A percentile compares a stretch with the other conserved stretches of the same genome.
phyloP scores from a whole-genome alignment of 768 basidiomycete genomes.

The Asterophora parasitica region DNA sequence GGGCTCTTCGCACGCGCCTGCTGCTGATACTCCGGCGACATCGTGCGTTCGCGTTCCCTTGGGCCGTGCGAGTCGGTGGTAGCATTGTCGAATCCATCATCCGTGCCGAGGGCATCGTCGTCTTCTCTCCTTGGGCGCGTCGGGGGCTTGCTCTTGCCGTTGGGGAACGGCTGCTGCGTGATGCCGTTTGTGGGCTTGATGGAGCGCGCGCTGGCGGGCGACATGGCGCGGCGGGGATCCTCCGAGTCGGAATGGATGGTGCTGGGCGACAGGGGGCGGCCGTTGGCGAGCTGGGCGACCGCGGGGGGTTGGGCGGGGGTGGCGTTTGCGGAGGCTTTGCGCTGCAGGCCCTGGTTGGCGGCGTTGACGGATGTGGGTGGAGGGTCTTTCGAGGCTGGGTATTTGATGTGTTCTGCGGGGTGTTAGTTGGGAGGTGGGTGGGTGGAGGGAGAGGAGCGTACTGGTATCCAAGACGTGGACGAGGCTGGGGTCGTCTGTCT shows the following conservation, averaged over 20 bases:
- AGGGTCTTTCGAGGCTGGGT: slow-evolving; percentile 19
- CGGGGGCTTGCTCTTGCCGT: slow-evolving; percentile 47
- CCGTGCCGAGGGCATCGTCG: slow-evolving; percentile 37
- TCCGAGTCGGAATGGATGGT: slow-evolving; percentile 44
- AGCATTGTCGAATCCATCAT: slow-evolving; percentile 52
- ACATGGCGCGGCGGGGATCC: slow-evolving; percentile 61
- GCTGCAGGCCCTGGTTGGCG: slow-evolving; percentile 20
- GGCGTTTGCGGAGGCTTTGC: slow-evolving; percentile 44
- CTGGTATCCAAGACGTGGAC: slow-evolving; percentile 96
- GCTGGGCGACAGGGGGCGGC: slow-evolving; percentile 67
- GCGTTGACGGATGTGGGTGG: slow-evolving; percentile 15
- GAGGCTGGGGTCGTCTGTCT: slow-evolving; percentile 72
- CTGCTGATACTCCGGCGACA: slow-evolving; percentile 52
- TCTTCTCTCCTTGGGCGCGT: slow-evolving; percentile 46
- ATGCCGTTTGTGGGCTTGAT: slow-evolving; percentile 41
- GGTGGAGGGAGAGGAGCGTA: slow-evolving; percentile 39
- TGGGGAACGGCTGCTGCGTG: slow-evolving; percentile 32
- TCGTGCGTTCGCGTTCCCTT: slow-evolving; percentile 42
- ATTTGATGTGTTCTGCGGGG: slow-evolving; percentile 24
- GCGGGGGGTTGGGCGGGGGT: slow-evolving; percentile 26
- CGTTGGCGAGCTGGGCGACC: slow-evolving; percentile 23
- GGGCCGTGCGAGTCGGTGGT: slow-evolving; percentile 32
- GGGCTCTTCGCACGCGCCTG: slow-evolving; percentile 56
- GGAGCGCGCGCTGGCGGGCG: slow-evolving; percentile 50
- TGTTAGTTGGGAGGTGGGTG: background rate